Evolutionary conservation across 192 early-diverging fungal genomes (phyloP).

Genomic region (Backusella luteola): DNA sequence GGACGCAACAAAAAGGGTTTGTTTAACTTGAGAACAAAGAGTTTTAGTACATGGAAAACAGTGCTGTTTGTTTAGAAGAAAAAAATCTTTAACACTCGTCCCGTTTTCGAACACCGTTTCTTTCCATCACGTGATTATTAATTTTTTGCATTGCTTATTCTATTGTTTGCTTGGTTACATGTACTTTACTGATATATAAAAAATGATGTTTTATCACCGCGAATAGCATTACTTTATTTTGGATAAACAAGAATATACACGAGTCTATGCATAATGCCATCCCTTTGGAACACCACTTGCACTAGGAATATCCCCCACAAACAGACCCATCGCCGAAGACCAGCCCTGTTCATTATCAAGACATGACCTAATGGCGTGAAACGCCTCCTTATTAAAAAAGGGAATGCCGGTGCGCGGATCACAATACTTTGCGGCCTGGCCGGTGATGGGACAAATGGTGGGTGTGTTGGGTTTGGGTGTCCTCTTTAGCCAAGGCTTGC

Average conservation of each 20-base stretch:
- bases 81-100: background rate
- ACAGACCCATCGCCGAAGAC: slow-evolving; percentile 34
- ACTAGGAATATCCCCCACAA: slow-evolving; percentile 12
- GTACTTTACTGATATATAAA: too few relatives aligned
- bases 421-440: slow-evolving; percentile 55
- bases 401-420: slow-evolving; percentile 59
- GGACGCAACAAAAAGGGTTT: background rate
- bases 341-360: slow-evolving; percentile 52
- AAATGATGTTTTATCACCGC: too few relatives aligned
- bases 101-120: background rate
- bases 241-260: too few relatives aligned
- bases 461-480: slow-evolving; percentile 23
- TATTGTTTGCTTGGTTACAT: too few relatives aligned
- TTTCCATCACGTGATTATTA: background rate
- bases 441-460: slow-evolving; percentile 58
- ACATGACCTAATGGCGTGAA: slow-evolving; percentile 45
- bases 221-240: too few relatives aligned
- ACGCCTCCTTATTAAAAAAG: slow-evolving; percentile 61
- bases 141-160: too few relatives aligned
- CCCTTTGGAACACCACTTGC: slow-evolving; percentile 29
- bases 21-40: background rate
- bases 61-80: background rate
- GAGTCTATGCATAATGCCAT: slow-evolving; percentile 11
- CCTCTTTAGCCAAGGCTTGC: slow-evolving; percentile 21
- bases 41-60: too few relatives aligned